Conservation (phyloP, 176 grass and related monocot genomes). For the Aegilops umbellulata region DNA sequence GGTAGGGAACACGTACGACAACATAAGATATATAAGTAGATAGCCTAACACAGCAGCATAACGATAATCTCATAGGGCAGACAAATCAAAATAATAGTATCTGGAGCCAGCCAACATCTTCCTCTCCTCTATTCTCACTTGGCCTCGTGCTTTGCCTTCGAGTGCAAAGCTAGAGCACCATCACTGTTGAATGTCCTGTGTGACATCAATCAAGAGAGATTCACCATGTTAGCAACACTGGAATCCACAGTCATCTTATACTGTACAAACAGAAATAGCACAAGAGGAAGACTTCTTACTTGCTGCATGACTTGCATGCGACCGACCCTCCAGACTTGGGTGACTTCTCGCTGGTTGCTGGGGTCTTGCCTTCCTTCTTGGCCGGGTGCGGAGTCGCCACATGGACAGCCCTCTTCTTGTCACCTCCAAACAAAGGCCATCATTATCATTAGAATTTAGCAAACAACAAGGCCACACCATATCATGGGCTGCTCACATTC, state of each 20-base stretch:
- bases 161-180: slow-evolving; percentile 55
- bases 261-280: neutral
- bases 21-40: too few species aligned
- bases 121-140: slow-evolving; percentile 5
- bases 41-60: too few species aligned
- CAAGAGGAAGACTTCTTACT: slow-evolving; percentile 33
- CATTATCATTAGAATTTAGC: neutral
- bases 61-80: too few species aligned
- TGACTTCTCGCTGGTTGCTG: slow-evolving; percentile 54
- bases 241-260: neutral
- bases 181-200: slow-evolving; percentile 79
- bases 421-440: slow-evolving; percentile 34
- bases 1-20: too few species aligned
- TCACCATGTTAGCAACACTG: neutral
- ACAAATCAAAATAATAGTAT: neutral
- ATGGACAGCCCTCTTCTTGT: slow-evolving; percentile 56
- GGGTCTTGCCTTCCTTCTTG: slow-evolving; percentile 61
- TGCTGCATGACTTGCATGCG: slow-evolving; percentile 66
- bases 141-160: slow-evolving; percentile 58
- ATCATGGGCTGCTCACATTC: neutral
- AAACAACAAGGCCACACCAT: neutral
- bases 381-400: slow-evolving; percentile 78
- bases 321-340: slow-evolving; percentile 68
- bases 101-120: neutral
- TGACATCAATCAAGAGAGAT: neutral